Conservation (phyloP, 805 yeast species). For the Saccharomycopsis sp. region DNA sequence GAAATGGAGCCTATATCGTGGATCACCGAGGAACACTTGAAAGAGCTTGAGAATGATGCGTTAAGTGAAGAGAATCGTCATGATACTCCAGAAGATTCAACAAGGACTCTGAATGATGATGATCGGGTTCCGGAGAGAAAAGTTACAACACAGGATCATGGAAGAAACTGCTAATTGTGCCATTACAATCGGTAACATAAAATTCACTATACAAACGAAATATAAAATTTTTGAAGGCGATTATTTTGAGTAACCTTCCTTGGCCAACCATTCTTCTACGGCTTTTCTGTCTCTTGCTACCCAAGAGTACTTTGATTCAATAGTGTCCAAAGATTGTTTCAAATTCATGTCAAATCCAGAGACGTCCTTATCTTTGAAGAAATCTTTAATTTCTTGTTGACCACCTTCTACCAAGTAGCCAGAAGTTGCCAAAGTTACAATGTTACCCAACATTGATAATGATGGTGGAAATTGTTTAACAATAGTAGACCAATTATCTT, state of each 20-base stretch:
- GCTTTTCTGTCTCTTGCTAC: slow-evolving; percentile 45
- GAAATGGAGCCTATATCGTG: slow-evolving; percentile 18
- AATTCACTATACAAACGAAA: no score
- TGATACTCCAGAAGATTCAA: no score
- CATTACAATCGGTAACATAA: no score
- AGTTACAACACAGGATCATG: no score
- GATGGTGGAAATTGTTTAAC: slow-evolving; percentile 70
- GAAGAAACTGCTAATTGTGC: no score
- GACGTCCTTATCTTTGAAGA: slow-evolving; percentile 49
- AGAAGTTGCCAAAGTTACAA: slow-evolving; percentile 55
- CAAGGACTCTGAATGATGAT: no score
- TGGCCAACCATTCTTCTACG: slow-evolving; percentile 43
- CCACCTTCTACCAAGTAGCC: slow-evolving; percentile 54
- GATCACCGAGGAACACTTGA: slow-evolving; percentile 17
- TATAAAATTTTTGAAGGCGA: no score
- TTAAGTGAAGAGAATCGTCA: no score
- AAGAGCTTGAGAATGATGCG: slow-evolving; percentile 11
- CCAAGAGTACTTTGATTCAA: slow-evolving; percentile 53
- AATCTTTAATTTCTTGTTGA: slow-evolving; percentile 41
- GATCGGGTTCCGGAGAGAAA: no score
- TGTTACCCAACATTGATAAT: slow-evolving; percentile 68
- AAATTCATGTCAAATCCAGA: slow-evolving; percentile 59
- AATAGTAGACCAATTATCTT: slow-evolving; percentile 65
- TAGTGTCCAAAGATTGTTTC: slow-evolving; percentile 57
- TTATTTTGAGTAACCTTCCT: slow-evolving; percentile 27